Evolutionary conservation across 2,329 filamentous ascomycete genomes (phyloP), one percentile per base, ranked within the genome.

Genomic region (Elsinoe ampelina): DNA sequence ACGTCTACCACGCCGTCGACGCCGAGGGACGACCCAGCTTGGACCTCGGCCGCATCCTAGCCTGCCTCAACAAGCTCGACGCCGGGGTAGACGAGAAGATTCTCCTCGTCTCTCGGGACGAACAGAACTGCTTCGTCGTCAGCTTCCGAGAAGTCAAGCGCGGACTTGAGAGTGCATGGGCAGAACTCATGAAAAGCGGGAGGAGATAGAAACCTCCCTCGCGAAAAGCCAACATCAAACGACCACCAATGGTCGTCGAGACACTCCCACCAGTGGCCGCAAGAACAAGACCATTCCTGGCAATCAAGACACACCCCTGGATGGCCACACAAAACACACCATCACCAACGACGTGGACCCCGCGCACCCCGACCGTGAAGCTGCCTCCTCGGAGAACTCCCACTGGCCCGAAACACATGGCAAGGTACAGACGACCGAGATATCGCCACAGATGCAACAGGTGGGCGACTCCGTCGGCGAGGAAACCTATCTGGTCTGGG

Each of bases 1-100:
- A 95, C 65, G 89, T 96, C 39, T 98, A 97, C 73, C 93, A 98
- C 70, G 91, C 95, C 66, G 90, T 96, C 11, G 90, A 97, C 68
- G 80, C 82, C 30, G 83, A 89, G 58, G 90, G 89, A 12, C 86
- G 87, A 55, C 87, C 93, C 0, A 85, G 91, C 1, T 77, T 95
- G 4, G 88, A 96, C 67, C 76, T 96, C 58, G 92, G 87, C 2
- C 91, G 97, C 72, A 89, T 97, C 61, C 71, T 98, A 45, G 81
- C 80, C 22, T 92, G 86, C 66, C 73, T 98, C 63, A 96, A 95
- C 73, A 96, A 95, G 69, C 76, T 98, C 55, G 93, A 98, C 71
- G 88, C 89, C 0, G 93, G 91, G 0, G 82, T 82, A 1, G 89
- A 95, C 22, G 93, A 98, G 71, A 87, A 84, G 70, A 81, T 98